Evolutionary conservation across 1,284 basidiomycete genomes (phyloP).

Genomic region (Xerocomus amazonicus): DNA sequence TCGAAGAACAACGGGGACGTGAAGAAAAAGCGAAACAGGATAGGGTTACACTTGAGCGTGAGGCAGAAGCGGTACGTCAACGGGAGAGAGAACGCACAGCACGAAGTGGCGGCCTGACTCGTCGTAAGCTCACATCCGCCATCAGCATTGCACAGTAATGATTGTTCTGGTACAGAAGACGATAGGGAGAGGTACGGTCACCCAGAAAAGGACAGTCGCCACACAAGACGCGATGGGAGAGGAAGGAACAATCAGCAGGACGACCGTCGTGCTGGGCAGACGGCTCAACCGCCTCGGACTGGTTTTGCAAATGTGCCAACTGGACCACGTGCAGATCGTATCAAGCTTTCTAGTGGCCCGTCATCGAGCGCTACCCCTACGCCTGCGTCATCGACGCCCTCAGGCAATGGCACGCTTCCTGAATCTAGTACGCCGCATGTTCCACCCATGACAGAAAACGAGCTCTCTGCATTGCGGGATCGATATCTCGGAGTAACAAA

Average conservation of each 20-base stretch:
- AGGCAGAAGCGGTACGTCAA: conserved; percentile 65
- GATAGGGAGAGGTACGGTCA: conserved; percentile 53
- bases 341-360: conserved; percentile 37
- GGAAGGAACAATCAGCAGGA: conserved; percentile 30
- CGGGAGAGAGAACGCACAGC: conserved; percentile 34
- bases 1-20: conserved; percentile 62
- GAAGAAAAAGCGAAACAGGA: conserved; percentile 56
- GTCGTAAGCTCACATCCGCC: conserved; percentile 41
- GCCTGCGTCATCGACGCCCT: conserved; percentile 42
- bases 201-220: conserved; percentile 46
- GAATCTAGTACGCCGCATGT: conserved; percentile 49
- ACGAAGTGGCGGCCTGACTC: conserved; percentile 28
- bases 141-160: conserved; percentile 13
- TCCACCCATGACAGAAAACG: conserved; percentile 71
- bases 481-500: conserved; percentile 89
- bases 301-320: conserved; percentile 70
- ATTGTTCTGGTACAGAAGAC: conserved; percentile 46
- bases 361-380: conserved; percentile 29
- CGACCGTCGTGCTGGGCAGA: conserved; percentile 33
- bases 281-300: conserved; percentile 29
- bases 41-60: conserved; percentile 67
- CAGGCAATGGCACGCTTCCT: conserved; percentile 26
- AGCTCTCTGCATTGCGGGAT: conserved; percentile 76
- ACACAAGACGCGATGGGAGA: conserved; percentile 34
- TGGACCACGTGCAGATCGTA: conserved; percentile 76